These are phyloP conservation scores for Phytophthora hybrid DNA, from an alignment of 352 stramenopile genomes.

Conservation along the genomic window DNA sequence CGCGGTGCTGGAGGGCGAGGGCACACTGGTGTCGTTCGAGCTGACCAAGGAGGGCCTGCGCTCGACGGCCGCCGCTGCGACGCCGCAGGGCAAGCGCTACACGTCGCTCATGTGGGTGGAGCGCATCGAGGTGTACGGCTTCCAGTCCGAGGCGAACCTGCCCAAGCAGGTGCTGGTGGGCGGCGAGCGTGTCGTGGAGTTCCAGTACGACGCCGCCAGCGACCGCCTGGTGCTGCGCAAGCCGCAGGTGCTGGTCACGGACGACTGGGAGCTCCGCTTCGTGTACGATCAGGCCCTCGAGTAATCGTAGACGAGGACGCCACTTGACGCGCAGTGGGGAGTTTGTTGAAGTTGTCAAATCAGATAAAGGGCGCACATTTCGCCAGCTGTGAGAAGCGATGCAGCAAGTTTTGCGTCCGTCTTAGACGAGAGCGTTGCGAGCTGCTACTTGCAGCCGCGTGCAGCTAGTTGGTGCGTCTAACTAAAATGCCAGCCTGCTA, in stretches of 20 bases:
- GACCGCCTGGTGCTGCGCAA: slow-evolving; percentile 89
- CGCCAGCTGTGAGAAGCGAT: slow-evolving; percentile 5
- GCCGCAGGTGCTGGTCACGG: slow-evolving; percentile 71
- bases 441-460: neutral
- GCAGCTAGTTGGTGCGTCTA: neutral
- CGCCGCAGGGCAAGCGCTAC: slow-evolving; percentile 49
- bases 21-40: slow-evolving; percentile 57
- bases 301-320: slow-evolving; percentile 16
- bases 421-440: too few species aligned
- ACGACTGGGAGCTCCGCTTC: slow-evolving; percentile 78
- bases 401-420: too few species aligned
- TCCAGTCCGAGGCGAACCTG: slow-evolving; percentile 47
- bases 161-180: slow-evolving; percentile 57
- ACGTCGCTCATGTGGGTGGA: slow-evolving; percentile 75
- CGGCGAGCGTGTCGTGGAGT: slow-evolving; percentile 55
- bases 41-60: slow-evolving; percentile 51
- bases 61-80: slow-evolving; percentile 32
- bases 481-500: neutral
- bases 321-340: neutral
- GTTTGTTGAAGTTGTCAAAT: slow-evolving; percentile 31
- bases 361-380: slow-evolving; percentile 22
- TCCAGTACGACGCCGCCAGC: slow-evolving; percentile 68
- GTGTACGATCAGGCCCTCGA: slow-evolving; percentile 46
- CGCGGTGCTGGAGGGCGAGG: slow-evolving; percentile 57
- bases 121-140: slow-evolving; percentile 86